phyloP scores from a whole-genome alignment of 140 eudicot species.

The Anethum foeniculum region DNA sequence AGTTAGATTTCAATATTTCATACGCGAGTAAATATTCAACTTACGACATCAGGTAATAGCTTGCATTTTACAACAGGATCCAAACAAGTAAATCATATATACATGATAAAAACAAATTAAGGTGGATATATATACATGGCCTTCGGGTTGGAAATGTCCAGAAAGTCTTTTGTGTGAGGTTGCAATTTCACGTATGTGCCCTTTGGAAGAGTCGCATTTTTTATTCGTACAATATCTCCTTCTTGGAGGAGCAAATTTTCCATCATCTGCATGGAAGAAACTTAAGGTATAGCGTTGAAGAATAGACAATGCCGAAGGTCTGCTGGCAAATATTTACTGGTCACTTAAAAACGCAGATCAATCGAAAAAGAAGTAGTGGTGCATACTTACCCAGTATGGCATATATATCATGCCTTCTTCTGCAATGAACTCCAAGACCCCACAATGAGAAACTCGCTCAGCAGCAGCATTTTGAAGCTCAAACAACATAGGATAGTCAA shows the following conservation, averaged over 20 bases:
- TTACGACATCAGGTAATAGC: not conserved
- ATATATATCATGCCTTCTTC: slow-evolving; percentile 98
- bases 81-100: not conserved
- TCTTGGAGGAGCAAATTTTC: slow-evolving; percentile 82
- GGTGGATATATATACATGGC: slow-evolving; percentile 46
- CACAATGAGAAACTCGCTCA: slow-evolving; percentile 73
- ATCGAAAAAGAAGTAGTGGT: not conserved
- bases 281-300: not conserved
- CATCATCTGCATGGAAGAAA: slow-evolving; percentile 59
- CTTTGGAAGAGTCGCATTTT: slow-evolving; percentile 85
- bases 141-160: slow-evolving; percentile 93
- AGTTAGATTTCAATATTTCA: not conserved
- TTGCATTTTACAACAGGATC: not conserved
- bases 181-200: slow-evolving; percentile 88
- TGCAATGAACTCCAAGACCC: slow-evolving; percentile 92
- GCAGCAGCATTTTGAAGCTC: slow-evolving; percentile 70
- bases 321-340: not conserved
- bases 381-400: slow-evolving; percentile 81
- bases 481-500: slow-evolving; percentile 91
- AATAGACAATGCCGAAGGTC: not conserved
- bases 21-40: not conserved
- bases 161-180: slow-evolving; percentile 87
- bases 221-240: slow-evolving; percentile 80
- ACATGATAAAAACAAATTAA: not conserved
- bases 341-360: not conserved